Evolutionary conservation across 805 yeast genomes (phyloP).

Genomic region (Yarrowia yakushimensis): DNA sequence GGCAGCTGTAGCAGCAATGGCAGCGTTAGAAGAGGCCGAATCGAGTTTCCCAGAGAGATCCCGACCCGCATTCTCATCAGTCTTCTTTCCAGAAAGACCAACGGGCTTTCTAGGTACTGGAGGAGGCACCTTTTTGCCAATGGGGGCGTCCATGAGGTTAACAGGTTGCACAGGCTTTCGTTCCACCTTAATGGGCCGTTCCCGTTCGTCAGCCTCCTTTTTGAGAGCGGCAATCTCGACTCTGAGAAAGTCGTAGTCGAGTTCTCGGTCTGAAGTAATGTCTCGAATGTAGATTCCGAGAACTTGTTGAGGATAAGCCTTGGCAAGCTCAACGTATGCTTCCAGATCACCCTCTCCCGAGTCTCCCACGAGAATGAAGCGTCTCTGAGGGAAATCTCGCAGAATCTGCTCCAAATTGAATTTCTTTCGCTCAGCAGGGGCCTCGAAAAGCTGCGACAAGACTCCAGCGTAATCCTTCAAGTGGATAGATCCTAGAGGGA

Average conservation of each 20-base stretch:
- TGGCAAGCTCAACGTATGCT: slow-evolving; percentile 74
- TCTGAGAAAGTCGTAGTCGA: slow-evolving; percentile 31
- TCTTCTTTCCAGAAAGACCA: slow-evolving; percentile 26
- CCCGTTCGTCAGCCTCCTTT: neutral
- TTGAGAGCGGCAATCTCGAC: slow-evolving; percentile 26
- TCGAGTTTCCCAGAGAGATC: neutral
- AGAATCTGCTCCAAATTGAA: slow-evolving; percentile 60
- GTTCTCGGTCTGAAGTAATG: slow-evolving; percentile 44
- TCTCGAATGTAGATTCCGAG: slow-evolving; percentile 77
- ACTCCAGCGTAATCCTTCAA: slow-evolving; percentile 83
- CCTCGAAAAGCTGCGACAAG: slow-evolving; percentile 77
- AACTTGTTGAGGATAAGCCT: slow-evolving; percentile 57
- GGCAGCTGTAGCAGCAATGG: slow-evolving; percentile 35
- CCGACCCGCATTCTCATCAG: neutral
- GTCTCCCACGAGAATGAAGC: slow-evolving; percentile 86
- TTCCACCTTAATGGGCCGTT: neutral
- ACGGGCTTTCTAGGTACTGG: slow-evolving; percentile 36
- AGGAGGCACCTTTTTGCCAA: slow-evolving; percentile 27
- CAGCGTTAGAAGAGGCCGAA: slow-evolving; percentile 24
- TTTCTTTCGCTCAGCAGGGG: slow-evolving; percentile 77
- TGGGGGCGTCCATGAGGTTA: slow-evolving; percentile 13
- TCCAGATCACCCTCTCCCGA: slow-evolving; percentile 95
- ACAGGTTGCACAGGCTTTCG: slow-evolving; percentile 17
- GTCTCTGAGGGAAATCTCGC: slow-evolving; percentile 69
- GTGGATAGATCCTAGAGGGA: slow-evolving; percentile 82